These are phyloP conservation scores for Microdochium trichocladiopsis DNA, from an alignment of 2,329 filamentous ascomycete species.

Conservation along the genomic window DNA sequence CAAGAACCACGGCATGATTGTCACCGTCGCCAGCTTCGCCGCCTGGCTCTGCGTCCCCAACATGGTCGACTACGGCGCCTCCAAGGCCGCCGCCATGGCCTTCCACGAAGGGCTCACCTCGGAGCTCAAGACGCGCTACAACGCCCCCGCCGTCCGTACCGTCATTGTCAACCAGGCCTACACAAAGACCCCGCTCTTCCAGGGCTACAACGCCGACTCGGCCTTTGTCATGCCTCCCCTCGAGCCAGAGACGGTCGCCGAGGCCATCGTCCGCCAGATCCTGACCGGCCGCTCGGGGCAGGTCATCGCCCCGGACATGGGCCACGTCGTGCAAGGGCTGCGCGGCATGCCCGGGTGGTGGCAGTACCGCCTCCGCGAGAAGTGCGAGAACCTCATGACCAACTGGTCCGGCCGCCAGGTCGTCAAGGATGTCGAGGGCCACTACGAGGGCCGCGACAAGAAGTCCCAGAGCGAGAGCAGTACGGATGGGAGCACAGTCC, in stretches of 20 bases:
- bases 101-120: constrained; percentile 61
- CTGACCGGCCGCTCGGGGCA: constrained; percentile 46
- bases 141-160: constrained; percentile 56
- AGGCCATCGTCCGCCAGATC: constrained; percentile 52
- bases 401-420: constrained; percentile 36
- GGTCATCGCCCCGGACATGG: constrained; percentile 45
- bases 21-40: constrained; percentile 61
- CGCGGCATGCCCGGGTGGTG: constrained; percentile 55
- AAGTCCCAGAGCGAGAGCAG: constrained; percentile 7
- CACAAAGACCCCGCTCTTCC: constrained; percentile 50
- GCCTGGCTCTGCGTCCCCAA: constrained; percentile 52
- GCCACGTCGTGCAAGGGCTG: constrained; percentile 29
- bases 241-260: constrained; percentile 53
- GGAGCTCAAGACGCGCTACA: constrained; percentile 53
- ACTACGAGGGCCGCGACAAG: constrained; percentile 17
- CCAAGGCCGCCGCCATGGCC: constrained; percentile 58
- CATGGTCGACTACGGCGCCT: constrained; percentile 61
- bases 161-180: constrained; percentile 56
- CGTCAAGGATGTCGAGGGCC: constrained; percentile 29
- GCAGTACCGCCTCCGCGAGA: constrained; percentile 40
- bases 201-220: constrained; percentile 40
- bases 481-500: neutral
- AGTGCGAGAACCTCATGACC: constrained; percentile 27
- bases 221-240: constrained; percentile 42
- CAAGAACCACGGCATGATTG: constrained; percentile 63